These are phyloP conservation scores for Thraustochytrium sp. DNA, from an alignment of 352 stramenopile genomes.

Conservation along the genomic window DNA sequence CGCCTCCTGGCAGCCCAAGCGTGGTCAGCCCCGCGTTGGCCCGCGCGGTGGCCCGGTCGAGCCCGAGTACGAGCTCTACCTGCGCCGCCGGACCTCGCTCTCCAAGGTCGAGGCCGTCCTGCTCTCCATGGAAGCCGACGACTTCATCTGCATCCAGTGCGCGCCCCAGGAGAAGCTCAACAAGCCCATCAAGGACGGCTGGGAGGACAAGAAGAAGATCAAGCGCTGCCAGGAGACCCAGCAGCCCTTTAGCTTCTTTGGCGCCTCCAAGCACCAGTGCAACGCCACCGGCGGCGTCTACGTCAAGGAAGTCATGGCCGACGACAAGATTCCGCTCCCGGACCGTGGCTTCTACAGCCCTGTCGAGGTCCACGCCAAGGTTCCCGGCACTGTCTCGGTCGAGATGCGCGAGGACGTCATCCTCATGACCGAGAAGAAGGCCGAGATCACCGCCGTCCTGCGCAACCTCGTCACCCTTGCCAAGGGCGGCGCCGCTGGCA, in stretches of 20 bases:
- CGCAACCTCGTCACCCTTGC: slow-evolving; percentile 22
- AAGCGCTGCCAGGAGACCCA: slow-evolving; percentile 38
- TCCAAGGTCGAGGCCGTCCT: background rate
- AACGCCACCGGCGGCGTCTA: background rate
- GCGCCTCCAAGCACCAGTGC: slow-evolving; percentile 20
- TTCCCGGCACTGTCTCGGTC: slow-evolving; percentile 6
- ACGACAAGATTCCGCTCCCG: slow-evolving; percentile 20
- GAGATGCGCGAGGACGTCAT: slow-evolving; percentile 40
- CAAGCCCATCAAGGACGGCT: slow-evolving; percentile 2
- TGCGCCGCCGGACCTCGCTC: background rate
- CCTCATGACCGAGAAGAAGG: slow-evolving; percentile 14
- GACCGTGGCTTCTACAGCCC: slow-evolving; percentile 30
- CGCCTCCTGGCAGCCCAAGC: background rate
- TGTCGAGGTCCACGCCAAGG: slow-evolving; percentile 17
- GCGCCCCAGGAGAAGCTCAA: slow-evolving; percentile 19
- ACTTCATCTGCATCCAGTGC: background rate
- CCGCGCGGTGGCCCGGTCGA: background rate
- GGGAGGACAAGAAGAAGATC: slow-evolving; percentile 39
- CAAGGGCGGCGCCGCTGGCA: background rate
- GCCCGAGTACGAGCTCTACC: background rate
- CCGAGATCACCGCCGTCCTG: slow-evolving; percentile 9
- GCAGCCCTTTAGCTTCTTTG: slow-evolving; percentile 43
- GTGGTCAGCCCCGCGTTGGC: background rate
- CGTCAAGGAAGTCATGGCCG: slow-evolving; percentile 34
- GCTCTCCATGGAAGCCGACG: slow-evolving; percentile 22